These are phyloP conservation scores for Royoungia palumana DNA, from an alignment of 768 basidiomycete genomes.

Conservation along the genomic window DNA sequence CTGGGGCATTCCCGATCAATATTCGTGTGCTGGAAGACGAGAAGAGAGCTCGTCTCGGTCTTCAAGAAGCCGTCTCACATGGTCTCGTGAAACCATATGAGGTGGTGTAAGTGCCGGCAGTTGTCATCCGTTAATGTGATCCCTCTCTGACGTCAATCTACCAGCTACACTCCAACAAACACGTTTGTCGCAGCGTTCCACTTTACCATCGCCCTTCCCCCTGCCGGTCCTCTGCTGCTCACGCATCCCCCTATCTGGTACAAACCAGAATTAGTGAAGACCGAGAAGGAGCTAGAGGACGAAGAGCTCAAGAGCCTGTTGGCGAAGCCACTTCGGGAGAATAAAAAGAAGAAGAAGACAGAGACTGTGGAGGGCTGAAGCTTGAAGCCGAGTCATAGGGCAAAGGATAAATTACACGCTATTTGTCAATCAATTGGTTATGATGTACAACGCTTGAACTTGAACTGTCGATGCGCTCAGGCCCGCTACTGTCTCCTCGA, in stretches of 20 bases:
- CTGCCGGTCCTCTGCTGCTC: slow-evolving; percentile 84
- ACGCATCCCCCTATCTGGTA: slow-evolving; percentile 92
- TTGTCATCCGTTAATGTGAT: not conserved
- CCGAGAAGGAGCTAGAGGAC: slow-evolving; percentile 86
- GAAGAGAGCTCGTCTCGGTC: slow-evolving; percentile 91
- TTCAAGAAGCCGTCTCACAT: slow-evolving; percentile 95
- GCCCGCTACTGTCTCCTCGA: not conserved
- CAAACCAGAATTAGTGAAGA: slow-evolving; percentile 86
- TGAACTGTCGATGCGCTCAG: slow-evolving; percentile 10
- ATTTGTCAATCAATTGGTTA: slow-evolving; percentile 12
- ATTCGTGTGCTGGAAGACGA: slow-evolving; percentile 93
- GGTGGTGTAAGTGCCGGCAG: slow-evolving; percentile 63
- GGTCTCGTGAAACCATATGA: slow-evolving; percentile 92
- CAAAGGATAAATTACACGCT: slow-evolving; percentile 14
- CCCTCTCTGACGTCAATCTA: not conserved
- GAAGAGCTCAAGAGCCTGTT: slow-evolving; percentile 80
- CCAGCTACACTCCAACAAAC: slow-evolving; percentile 73
- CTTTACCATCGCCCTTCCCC: slow-evolving; percentile 92
- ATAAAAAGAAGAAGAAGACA: slow-evolving; percentile 88
- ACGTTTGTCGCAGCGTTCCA: slow-evolving; percentile 95
- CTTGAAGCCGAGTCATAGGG: slow-evolving; percentile 26
- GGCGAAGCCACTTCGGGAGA: slow-evolving; percentile 76
- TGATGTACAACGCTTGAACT: slow-evolving; percentile 17
- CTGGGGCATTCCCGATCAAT: slow-evolving; percentile 97
- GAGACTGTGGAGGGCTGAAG: slow-evolving; percentile 49